phyloP scores from a whole-genome alignment of 495 filamentous ascomycete genomes.

The Pseudomonodictys pantanalensis region DNA sequence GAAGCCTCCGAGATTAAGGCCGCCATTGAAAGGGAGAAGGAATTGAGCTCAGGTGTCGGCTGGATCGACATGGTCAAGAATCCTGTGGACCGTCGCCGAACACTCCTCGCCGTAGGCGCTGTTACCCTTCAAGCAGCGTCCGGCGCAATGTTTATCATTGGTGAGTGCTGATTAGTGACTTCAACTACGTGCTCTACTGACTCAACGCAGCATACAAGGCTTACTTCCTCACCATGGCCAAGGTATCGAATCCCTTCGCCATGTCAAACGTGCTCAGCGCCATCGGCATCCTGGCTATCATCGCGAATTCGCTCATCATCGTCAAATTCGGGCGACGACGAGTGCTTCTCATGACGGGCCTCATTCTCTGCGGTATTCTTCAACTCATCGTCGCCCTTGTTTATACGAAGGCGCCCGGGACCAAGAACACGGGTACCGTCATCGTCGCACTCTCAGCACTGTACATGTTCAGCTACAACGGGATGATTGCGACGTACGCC shows the following conservation, averaged over 20 bases:
- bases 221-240: slow-evolving; percentile 65
- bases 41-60: slow-evolving; percentile 43
- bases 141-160: slow-evolving; percentile 61
- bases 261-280: slow-evolving; percentile 57
- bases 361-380: slow-evolving; percentile 52
- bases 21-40: slow-evolving; percentile 52
- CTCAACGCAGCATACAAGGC: slow-evolving; percentile 51
- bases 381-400: slow-evolving; percentile 56
- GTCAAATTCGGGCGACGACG: slow-evolving; percentile 56
- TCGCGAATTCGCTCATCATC: slow-evolving; percentile 55
- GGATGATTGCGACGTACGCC: slow-evolving; percentile 54
- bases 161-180: neutral
- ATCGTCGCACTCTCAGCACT: slow-evolving; percentile 55
- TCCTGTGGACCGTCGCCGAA: slow-evolving; percentile 53
- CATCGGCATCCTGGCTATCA: slow-evolving; percentile 55
- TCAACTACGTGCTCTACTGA: neutral
- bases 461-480: slow-evolving; percentile 59
- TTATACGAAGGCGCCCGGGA: slow-evolving; percentile 51
- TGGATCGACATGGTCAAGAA: slow-evolving; percentile 55
- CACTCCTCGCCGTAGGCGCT: slow-evolving; percentile 50
- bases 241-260: slow-evolving; percentile 57
- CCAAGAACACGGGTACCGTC: slow-evolving; percentile 49
- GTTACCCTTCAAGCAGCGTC: slow-evolving; percentile 58
- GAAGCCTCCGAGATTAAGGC: slow-evolving; percentile 54
- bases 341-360: slow-evolving; percentile 51